phyloP scores from a whole-genome alignment of 345 rosid species.

The Barbarea vulgaris region DNA sequence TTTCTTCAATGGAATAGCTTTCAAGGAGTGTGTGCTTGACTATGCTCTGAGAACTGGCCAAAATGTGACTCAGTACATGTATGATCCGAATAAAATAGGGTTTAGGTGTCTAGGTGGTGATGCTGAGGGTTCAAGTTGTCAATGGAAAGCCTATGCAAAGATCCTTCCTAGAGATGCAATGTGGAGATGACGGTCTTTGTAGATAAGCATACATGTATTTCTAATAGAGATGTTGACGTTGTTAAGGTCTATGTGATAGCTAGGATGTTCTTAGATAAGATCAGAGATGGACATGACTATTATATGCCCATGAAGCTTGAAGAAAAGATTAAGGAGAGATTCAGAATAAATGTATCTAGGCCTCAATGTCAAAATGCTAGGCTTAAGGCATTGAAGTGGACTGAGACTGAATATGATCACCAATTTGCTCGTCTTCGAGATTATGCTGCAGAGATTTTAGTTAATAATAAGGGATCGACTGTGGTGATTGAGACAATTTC shows the following conservation, averaged over 20 bases:
- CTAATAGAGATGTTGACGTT: background rate
- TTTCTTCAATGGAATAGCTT: background rate
- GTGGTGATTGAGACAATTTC: background rate
- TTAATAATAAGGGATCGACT: too few species aligned
- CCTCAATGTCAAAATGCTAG: too few species aligned
- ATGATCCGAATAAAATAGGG: background rate
- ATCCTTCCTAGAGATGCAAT: too few species aligned
- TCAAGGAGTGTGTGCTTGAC: too few species aligned
- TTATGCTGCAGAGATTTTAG: background rate
- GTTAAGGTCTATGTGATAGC: background rate
- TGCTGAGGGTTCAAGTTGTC: background rate
- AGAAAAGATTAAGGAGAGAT: too few species aligned
- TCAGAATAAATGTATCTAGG: too few species aligned
- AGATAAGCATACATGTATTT: background rate
- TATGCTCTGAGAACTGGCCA: background rate
- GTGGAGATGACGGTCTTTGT: background rate
- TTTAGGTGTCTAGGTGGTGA: background rate
- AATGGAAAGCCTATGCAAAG: too few species aligned
- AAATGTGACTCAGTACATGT: background rate
- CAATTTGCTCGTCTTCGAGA: too few species aligned
- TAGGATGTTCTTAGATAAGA: background rate
- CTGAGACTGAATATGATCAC: too few species aligned
- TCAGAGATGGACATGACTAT: background rate
- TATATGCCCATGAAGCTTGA: too few species aligned
- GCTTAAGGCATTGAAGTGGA: too few species aligned